These are phyloP conservation scores for Phaffia rhodozyma DNA, from an alignment of 1,284 basidiomycete species.

Conservation along the genomic window DNA sequence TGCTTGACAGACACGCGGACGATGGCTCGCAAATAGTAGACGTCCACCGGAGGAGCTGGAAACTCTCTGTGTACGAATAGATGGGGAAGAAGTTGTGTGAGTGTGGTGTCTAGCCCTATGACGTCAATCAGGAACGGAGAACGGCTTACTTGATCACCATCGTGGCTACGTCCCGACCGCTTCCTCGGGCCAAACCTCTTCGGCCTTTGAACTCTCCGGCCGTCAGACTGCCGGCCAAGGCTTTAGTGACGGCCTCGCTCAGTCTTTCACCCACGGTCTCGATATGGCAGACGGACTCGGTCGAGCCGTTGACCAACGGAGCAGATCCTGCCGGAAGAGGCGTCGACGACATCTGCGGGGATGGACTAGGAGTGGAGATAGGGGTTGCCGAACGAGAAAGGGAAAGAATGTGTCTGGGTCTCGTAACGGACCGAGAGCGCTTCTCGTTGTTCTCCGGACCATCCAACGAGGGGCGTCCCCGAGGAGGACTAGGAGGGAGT, in stretches of 20 bases:
- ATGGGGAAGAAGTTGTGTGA: neutral
- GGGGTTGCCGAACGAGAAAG: conserved; percentile 9
- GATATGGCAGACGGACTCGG: conserved; percentile 26
- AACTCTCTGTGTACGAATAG: conserved; percentile 3
- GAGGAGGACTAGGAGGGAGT: neutral
- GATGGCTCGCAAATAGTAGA: conserved; percentile 16
- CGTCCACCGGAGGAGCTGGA: conserved; percentile 15
- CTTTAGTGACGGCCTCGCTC: conserved; percentile 36
- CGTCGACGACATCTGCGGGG: conserved; percentile 10
- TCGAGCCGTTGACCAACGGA: neutral
- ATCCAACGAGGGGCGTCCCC: neutral
- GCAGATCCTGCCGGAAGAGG: neutral
- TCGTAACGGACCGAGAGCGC: conserved; percentile 15
- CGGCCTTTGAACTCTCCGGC: conserved; percentile 34
- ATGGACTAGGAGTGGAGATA: conserved; percentile 5
- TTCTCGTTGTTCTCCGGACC: neutral
- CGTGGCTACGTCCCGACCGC: conserved; percentile 32
- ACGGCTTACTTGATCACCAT: conserved; percentile 32
- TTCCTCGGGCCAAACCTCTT: conserved; percentile 33
- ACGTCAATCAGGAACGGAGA: neutral
- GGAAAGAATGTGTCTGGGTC: conserved; percentile 10
- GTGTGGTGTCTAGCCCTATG: neutral
- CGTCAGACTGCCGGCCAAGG: conserved; percentile 21
- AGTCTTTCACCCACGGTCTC: conserved; percentile 34
- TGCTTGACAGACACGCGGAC: conserved; percentile 16